phyloP scores from a whole-genome alignment of 805 yeast genomes.

The Pichia phayaonensis region DNA sequence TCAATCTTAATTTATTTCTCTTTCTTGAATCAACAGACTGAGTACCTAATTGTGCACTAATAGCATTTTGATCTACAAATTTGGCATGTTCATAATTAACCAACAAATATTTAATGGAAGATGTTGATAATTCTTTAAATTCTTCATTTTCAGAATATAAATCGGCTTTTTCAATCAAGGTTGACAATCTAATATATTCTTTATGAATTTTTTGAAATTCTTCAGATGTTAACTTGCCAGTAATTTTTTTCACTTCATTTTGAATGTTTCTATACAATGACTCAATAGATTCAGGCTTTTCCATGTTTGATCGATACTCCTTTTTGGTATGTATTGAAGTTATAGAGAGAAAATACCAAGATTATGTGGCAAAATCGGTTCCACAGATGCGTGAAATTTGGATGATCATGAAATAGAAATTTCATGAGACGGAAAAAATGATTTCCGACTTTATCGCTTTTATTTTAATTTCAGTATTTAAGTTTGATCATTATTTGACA shows the following conservation, averaged over 20 bases:
- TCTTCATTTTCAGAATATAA: slow-evolving; percentile 11
- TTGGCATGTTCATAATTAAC: slow-evolving; percentile 8
- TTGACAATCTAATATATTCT: slow-evolving; percentile 3
- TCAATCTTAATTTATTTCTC: slow-evolving; percentile 10
- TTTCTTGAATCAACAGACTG: background rate
- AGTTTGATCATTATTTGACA: background rate
- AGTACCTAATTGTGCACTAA: slow-evolving; percentile 9
- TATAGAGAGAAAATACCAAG: background rate
- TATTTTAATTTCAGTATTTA: background rate
- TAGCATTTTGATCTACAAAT: slow-evolving; percentile 12
- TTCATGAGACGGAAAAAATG: background rate
- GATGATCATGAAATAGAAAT: too few relatives aligned
- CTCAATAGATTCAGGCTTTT: background rate
- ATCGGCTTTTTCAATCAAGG: slow-evolving; percentile 5
- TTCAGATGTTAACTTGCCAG: background rate
- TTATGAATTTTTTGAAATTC: slow-evolving; percentile 11
- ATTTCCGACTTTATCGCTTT: background rate
- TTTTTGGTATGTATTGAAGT: background rate
- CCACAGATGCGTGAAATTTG: too few relatives aligned
- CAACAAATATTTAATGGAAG: slow-evolving; percentile 2
- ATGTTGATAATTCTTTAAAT: slow-evolving; percentile 6
- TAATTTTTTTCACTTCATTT: background rate
- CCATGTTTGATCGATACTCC: background rate
- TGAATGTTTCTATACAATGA: background rate
- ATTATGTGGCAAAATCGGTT: background rate